These are phyloP conservation scores for Bolboschoenus planiculmis DNA, from an alignment of 176 grass and related monocot species.

Conservation along the genomic window DNA sequence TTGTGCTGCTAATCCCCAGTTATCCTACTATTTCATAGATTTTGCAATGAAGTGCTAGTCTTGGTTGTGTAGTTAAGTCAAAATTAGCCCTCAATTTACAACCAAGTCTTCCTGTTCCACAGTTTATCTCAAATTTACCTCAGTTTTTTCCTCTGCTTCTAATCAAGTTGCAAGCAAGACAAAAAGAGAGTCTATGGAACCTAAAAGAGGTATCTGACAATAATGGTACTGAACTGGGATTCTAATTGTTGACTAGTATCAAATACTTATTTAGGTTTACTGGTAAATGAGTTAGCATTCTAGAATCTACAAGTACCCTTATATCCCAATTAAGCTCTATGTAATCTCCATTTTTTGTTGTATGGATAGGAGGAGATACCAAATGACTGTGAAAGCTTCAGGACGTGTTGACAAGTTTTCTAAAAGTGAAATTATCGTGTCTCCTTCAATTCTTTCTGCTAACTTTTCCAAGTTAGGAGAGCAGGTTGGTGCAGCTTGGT, in stretches of 20 bases:
- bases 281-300: neutral
- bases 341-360: neutral
- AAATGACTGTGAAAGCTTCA: constrained; percentile 49
- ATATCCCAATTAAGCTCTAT: neutral
- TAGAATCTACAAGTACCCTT: neutral
- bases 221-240: neutral
- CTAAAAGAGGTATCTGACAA: neutral
- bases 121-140: neutral
- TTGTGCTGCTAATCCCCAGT: neutral
- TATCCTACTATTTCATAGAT: neutral
- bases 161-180: neutral
- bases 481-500: constrained; percentile 40
- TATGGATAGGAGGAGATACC: constrained; percentile 30
- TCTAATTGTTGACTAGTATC: neutral
- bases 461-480: constrained; percentile 91
- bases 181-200: neutral
- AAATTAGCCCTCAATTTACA: neutral
- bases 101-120: neutral
- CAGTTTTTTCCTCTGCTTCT: neutral
- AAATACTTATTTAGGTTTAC: neutral
- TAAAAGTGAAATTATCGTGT: constrained; percentile 94
- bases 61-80: neutral
- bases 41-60: too few species aligned
- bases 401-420: constrained; percentile 81
- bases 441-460: constrained; percentile 94